Evolutionary conservation across 1,284 basidiomycete genomes (phyloP), one percentile per base, ranked within the genome.

Genomic region (Prillingera fragicola): DNA sequence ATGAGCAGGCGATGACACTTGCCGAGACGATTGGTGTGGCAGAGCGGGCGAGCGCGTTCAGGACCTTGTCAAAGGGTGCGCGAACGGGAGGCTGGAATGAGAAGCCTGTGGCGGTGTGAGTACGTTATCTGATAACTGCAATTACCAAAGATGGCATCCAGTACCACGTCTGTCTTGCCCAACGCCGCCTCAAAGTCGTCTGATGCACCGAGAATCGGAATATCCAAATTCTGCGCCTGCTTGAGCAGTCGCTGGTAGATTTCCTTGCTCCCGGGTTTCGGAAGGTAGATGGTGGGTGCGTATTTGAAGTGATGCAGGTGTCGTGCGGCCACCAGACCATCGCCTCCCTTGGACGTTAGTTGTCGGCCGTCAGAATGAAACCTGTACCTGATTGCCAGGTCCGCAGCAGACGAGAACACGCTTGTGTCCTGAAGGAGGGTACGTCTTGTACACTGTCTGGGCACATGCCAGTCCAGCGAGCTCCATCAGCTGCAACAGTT

Each of bases 391-490:
- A 60, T 95, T 95, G 22, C 95, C 95, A 1, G 95, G 92, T 8
- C 95, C 95, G 63, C 91, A 95, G 56, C 87, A 91, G 2, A 98
- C 87, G 22, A 98, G 76, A 4, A 97, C 87, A 7, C 80, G 79
- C 19, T 75, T 76, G 63, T 86, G 80, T 39, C 75, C 79, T 2
- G 80, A 75, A 23, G 76, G 79, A 19, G 77, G 77, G 64, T 87
- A 97, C 2, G 83, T 81, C 15, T 77, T 83, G 13, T 83, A 83
- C 1, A 97, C 74, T 0, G 87, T 80, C 69, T 94, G 88, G 0
- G 95, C 95, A 62, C 94, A 96, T 0, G 94, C 84, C 13, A 97
- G 75, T 0, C 95, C 95, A n/a, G 95, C 95, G 3, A 99, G 79
- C 65, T 99, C 94, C 92, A 98, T 98, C 22, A 99, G 75, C 87